Evolutionary conservation across 116 monocot genomes (phyloP).

Genomic region (Phalaenopsis hybrid): DNA sequence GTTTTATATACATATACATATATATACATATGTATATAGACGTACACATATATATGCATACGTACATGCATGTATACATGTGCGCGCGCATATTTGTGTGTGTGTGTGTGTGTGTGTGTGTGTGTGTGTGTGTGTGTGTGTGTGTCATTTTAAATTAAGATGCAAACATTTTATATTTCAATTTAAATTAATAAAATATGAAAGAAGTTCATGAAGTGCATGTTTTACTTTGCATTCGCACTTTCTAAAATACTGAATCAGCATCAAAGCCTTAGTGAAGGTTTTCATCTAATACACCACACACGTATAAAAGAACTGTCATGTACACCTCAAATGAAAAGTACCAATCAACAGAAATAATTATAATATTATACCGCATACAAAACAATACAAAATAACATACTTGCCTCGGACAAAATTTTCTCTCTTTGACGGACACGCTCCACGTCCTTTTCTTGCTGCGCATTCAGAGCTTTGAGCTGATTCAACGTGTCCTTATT

Average conservation of each 20-base stretch:
- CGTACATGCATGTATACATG: too few species aligned
- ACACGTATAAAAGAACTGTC: background rate
- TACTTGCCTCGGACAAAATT: slow-evolving; percentile 60
- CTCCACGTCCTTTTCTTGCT: slow-evolving; percentile 90
- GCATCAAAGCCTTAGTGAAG: background rate
- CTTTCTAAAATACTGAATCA: background rate
- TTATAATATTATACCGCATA: too few species aligned
- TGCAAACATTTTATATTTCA: background rate
- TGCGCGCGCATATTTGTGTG: too few species aligned
- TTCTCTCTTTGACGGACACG: slow-evolving; percentile 79
- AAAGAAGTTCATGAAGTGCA: background rate
- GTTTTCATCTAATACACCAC: background rate
- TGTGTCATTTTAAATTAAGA: background rate
- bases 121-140: background rate
- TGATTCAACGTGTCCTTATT: slow-evolving; percentile 80
- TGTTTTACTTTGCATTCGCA: background rate
- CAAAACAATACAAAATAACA: slow-evolving; percentile 5
- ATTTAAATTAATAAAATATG: background rate
- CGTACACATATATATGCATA: too few species aligned
- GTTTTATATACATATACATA: too few species aligned
- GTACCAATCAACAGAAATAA: background rate
- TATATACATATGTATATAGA: too few species aligned
- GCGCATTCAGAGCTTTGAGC: slow-evolving; percentile 77
- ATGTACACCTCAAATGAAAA: background rate
- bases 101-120: too few species aligned